These are phyloP conservation scores for Saturnispora dispora DNA, from an alignment of 805 yeast genomes.

Conservation along the genomic window DNA sequence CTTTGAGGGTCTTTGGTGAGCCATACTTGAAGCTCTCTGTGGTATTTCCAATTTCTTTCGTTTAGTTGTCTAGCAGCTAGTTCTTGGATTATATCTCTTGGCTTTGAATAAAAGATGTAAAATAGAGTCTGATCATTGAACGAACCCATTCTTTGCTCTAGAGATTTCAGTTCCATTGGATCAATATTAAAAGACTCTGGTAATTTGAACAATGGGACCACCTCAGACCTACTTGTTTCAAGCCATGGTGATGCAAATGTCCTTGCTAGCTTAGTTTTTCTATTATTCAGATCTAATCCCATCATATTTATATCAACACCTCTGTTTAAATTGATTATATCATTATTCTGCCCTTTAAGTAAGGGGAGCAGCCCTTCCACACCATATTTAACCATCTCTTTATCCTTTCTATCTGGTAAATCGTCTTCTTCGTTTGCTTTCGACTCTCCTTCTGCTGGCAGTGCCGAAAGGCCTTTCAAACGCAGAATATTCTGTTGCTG, in stretches of 20 bases:
- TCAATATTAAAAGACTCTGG: constrained; percentile 45
- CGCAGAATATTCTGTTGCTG: constrained; percentile 14
- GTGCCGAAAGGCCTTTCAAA: constrained; percentile 10
- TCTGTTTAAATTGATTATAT: constrained; percentile 55
- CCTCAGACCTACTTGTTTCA: constrained; percentile 82
- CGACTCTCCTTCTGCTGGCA: constrained; percentile 4
- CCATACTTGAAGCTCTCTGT: constrained; percentile 94
- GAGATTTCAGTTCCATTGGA: constrained; percentile 15
- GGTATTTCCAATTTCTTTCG: constrained; percentile 93
- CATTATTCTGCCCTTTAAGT: constrained; percentile 52
- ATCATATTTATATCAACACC: constrained; percentile 66
- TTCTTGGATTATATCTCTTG: constrained; percentile 88
- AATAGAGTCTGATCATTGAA: constrained; percentile 89
- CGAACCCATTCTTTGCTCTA: constrained; percentile 37
- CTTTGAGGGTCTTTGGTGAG: constrained; percentile 84
- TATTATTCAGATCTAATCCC: constrained; percentile 49
- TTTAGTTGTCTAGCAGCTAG: constrained; percentile 86
- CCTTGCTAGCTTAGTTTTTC: constrained; percentile 37
- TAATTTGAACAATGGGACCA: constrained; percentile 68
- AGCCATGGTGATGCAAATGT: constrained; percentile 91
- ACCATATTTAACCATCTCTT: constrained; percentile 56
- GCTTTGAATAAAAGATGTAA: constrained; percentile 87
- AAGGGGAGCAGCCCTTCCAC: constrained; percentile 53
- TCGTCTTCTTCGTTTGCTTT: constrained; percentile 11
- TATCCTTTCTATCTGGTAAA: not conserved